phyloP scores from a whole-genome alignment of 2,329 filamentous ascomycete genomes.

The Teratosphaeria nubilosa region DNA sequence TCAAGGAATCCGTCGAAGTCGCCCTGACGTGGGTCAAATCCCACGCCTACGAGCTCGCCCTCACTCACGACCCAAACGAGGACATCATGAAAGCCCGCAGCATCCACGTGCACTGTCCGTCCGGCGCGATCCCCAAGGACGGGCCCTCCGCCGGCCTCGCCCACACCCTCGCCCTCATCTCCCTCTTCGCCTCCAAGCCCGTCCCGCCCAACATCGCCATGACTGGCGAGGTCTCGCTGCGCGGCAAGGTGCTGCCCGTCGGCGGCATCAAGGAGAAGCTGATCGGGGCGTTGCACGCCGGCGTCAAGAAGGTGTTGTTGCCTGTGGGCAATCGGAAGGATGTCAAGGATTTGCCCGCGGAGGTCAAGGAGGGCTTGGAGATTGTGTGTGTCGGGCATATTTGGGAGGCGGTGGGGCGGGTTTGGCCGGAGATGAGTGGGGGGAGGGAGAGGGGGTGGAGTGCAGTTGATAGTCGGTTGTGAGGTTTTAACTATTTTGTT shows the following conservation, averaged over 20 bases:
- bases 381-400: constrained; percentile 87
- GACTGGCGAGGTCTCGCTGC: constrained; percentile 72
- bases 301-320: constrained; percentile 86
- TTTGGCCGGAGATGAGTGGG: constrained; percentile 83
- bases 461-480: constrained; percentile 71
- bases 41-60: constrained; percentile 80
- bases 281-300: constrained; percentile 84
- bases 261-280: constrained; percentile 98
- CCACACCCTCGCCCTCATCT: constrained; percentile 87
- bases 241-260: constrained; percentile 84
- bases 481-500: background rate
- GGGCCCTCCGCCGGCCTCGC: constrained; percentile 76
- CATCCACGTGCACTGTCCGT: constrained; percentile 93
- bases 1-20: constrained; percentile 95
- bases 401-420: constrained; percentile 81
- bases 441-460: constrained; percentile 56
- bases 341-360: constrained; percentile 76
- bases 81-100: constrained; percentile 94
- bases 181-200: constrained; percentile 72
- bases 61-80: constrained; percentile 68
- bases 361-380: constrained; percentile 76
- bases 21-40: constrained; percentile 95
- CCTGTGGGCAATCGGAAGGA: constrained; percentile 88
- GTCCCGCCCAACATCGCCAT: constrained; percentile 91
- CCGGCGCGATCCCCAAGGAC: constrained; percentile 91